Percentiles rank a stretch among this genome's conserved stretches.
These are phyloP conservation scores for Leptodermis oblonga DNA, from an alignment of 257 asterid genomes.

Conservation along the genomic window DNA sequence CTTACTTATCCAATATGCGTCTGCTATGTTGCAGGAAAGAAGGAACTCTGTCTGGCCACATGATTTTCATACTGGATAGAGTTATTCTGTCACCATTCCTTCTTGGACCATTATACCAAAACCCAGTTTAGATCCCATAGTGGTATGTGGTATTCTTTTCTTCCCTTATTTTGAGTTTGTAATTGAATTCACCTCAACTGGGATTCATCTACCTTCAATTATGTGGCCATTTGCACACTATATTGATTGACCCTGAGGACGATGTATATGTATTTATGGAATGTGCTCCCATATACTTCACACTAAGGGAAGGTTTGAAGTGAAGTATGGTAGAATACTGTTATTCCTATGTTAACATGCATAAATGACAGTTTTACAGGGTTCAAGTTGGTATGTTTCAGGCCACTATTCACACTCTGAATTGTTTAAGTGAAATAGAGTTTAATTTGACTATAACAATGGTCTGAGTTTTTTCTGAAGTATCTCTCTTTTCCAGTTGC, in stretches of 20 bases:
- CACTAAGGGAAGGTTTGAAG: too few species aligned
- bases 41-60: constrained; percentile 59
- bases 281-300: neutral
- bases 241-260: neutral
- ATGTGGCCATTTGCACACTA: neutral
- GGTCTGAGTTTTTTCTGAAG: too few species aligned
- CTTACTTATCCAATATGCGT: neutral
- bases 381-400: constrained; percentile 72
- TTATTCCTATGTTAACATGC: neutral
- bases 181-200: neutral
- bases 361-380: constrained; percentile 62
- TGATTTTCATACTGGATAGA: constrained; percentile 65
- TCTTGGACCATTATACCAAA: constrained; percentile 54
- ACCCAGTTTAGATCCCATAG: constrained; percentile 50
- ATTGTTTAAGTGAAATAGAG: too few species aligned
- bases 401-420: too few species aligned
- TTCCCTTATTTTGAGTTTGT: neutral
- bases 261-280: too few species aligned
- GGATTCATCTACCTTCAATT: neutral
- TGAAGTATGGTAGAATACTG: neutral
- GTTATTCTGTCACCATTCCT: constrained; percentile 66
- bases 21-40: constrained; percentile 49
- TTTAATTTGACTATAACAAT: too few species aligned
- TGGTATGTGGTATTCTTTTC: constrained; percentile 45
- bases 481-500: too few species aligned